These are phyloP conservation scores for Phaeoacremonium minimum DNA, from an alignment of 2,329 filamentous ascomycete genomes.

Conservation along the genomic window DNA sequence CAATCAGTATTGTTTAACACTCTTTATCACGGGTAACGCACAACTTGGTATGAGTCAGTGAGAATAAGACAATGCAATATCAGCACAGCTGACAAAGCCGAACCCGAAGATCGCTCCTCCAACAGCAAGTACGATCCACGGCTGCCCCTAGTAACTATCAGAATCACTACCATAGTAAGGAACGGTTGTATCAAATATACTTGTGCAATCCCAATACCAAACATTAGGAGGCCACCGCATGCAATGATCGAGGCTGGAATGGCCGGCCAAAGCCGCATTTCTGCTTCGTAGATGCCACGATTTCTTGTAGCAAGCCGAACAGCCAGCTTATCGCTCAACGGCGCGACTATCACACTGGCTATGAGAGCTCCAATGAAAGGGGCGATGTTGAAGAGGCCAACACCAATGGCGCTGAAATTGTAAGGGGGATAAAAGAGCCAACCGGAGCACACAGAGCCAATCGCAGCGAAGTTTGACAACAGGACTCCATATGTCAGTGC, in stretches of 20 bases:
- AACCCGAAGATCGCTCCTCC: constrained; percentile 29
- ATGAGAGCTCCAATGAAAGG: constrained; percentile 31
- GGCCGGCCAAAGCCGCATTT: constrained; percentile 31
- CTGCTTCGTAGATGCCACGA: constrained; percentile 33
- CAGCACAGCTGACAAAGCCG: constrained; percentile 26
- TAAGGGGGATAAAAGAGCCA: constrained; percentile 25
- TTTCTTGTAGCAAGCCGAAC: constrained; percentile 28
- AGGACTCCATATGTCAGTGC: constrained; percentile 32
- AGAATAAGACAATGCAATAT: constrained; percentile 26
- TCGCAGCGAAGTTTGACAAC: constrained; percentile 29
- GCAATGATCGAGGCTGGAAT: constrained; percentile 19
- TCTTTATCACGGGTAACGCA: no score
- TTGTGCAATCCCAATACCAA: constrained; percentile 23
- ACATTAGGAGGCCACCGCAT: constrained; percentile 27
- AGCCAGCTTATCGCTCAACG: constrained; percentile 30
- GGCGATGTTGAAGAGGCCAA: constrained; percentile 19
- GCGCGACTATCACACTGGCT: constrained; percentile 27
- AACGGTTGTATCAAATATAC: constrained; percentile 17
- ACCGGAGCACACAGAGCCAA: constrained; percentile 21
- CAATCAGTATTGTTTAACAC: not conserved
- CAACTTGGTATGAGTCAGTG: constrained; percentile 29
- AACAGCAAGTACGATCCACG: constrained; percentile 31
- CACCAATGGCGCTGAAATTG: constrained; percentile 16
- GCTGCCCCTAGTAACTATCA: constrained; percentile 19
- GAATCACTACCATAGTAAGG: not conserved